Conservation (phyloP, 306 rosid species). For the Comarum palustre region DNA sequence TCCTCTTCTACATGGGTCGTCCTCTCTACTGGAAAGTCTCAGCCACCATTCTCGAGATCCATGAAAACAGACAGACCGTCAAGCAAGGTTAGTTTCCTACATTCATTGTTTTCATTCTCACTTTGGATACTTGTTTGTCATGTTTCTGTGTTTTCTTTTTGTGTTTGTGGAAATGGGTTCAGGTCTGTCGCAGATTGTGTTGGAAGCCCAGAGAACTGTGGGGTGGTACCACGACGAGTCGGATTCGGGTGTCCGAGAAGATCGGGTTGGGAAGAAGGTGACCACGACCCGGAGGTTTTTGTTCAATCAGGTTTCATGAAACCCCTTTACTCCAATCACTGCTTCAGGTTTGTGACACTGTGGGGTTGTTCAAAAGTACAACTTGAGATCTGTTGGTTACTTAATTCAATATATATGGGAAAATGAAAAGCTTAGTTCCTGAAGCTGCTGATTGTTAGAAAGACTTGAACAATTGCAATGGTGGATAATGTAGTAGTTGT, state of each 20-base stretch:
- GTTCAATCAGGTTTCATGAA: conserved; percentile 21
- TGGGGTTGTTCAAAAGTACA: conserved; percentile 1
- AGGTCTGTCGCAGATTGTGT: conserved; percentile 81
- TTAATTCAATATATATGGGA: not conserved
- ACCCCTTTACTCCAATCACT: not conserved
- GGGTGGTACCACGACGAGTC: conserved; percentile 72
- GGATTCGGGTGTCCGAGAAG: conserved; percentile 34
- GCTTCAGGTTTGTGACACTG: not conserved
- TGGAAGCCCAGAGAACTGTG: conserved; percentile 78
- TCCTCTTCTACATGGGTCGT: conserved; percentile 71
- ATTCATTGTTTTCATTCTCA: too few relatives aligned
- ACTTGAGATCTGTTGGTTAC: not conserved
- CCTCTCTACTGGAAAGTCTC: conserved; percentile 88
- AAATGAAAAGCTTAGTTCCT: not conserved
- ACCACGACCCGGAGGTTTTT: conserved; percentile 33
- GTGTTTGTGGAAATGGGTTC: conserved; percentile 11
- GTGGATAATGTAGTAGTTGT: not conserved
- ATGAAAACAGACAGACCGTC: conserved; percentile 73
- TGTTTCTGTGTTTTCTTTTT: conserved; percentile 9
- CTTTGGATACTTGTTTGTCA: not conserved
- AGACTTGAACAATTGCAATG: not conserved
- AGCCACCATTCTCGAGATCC: conserved; percentile 76
- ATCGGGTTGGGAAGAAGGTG: conserved; percentile 26
- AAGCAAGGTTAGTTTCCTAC: conserved; percentile 44
- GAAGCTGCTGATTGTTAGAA: not conserved